A percentile compares a stretch with the other conserved stretches of the same genome.
These are phyloP conservation scores for Blastocystis sp. DNA, from an alignment of 352 stramenopile genomes.

Conservation along the genomic window DNA sequence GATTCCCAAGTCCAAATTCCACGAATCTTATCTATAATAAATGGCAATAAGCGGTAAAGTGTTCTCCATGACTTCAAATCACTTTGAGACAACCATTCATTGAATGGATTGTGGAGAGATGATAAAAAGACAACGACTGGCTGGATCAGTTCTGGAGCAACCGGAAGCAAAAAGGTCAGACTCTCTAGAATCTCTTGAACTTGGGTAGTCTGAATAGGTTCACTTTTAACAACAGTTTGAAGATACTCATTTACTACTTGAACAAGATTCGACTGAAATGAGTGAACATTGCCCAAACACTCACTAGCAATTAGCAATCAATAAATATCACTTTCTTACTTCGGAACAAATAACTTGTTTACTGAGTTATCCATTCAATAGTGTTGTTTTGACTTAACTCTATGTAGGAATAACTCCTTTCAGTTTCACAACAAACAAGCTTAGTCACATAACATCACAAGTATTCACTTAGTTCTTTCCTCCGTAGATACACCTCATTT, in stretches of 20 bases:
- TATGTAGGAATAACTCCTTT: neutral
- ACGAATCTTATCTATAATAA: slow-evolving; percentile 26
- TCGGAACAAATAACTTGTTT: slow-evolving; percentile 61
- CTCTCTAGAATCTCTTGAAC: slow-evolving; percentile 44
- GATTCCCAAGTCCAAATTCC: slow-evolving; percentile 57
- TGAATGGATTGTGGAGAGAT: slow-evolving; percentile 48
- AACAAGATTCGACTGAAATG: slow-evolving; percentile 48
- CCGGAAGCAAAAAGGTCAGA: slow-evolving; percentile 13
- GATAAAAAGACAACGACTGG: slow-evolving; percentile 56
- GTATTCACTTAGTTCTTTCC: neutral
- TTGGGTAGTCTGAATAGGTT: neutral
- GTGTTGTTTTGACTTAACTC: slow-evolving; percentile 8
- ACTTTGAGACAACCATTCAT: neutral
- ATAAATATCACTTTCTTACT: neutral
- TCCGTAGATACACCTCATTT: slow-evolving; percentile 63
- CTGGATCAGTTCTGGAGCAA: slow-evolving; percentile 18
- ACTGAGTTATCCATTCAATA: slow-evolving; percentile 42
- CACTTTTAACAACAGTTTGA: neutral
- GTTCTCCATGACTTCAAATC: slow-evolving; percentile 15
- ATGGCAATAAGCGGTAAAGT: slow-evolving; percentile 38
- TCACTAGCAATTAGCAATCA: slow-evolving; percentile 10
- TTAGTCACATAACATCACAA: neutral
- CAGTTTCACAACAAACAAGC: neutral
- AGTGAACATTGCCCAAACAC: slow-evolving; percentile 32
- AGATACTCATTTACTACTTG: slow-evolving; percentile 61